phyloP scores from a whole-genome alignment of 441 rosid species.

The Gossypium aridum region DNA sequence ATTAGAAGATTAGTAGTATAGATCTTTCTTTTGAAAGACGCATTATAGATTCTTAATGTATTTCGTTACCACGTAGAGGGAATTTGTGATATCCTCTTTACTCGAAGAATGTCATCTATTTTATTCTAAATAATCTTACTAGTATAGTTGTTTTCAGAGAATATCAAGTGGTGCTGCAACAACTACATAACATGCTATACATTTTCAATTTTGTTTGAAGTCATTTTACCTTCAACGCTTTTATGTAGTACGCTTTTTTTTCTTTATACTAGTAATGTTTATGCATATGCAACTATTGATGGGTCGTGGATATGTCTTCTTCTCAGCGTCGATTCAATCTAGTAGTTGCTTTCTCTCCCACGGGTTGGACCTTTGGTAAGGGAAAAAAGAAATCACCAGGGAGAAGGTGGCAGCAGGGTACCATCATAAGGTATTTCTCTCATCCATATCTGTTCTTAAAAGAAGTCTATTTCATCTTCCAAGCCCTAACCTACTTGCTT shows the following conservation, averaged over 20 bases:
- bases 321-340: conserved; percentile 68
- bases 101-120: background rate
- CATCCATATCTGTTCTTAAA: background rate
- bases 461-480: background rate
- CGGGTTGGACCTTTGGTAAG: conserved; percentile 88
- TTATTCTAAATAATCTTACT: background rate
- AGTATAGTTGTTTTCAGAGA: background rate
- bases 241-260: background rate
- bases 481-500: background rate
- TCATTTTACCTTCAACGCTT: background rate
- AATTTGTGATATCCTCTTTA: background rate
- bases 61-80: background rate
- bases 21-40: no score
- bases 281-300: background rate
- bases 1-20: no score
- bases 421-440: conserved; percentile 67
- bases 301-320: background rate
- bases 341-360: conserved; percentile 89
- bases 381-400: conserved; percentile 84
- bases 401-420: conserved; percentile 89
- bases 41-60: background rate
- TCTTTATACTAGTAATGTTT: background rate
- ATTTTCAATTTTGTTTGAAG: background rate
- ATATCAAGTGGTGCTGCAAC: background rate
- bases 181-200: background rate